Conservation (phyloP, 768 basidiomycete species). For the Hortiboletus campestris region DNA sequence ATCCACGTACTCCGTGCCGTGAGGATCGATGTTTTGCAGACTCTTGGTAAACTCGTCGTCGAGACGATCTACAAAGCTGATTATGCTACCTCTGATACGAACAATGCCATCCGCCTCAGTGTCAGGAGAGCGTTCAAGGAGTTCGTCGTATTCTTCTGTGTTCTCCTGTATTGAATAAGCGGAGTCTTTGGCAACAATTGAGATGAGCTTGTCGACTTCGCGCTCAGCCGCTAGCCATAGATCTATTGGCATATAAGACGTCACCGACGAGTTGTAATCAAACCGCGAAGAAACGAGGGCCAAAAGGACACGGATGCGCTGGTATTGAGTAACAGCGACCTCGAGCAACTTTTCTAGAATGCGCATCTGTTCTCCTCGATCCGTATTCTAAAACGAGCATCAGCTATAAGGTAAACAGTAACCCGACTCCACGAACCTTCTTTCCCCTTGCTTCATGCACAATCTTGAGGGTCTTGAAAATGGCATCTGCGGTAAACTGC, state of each 20-base stretch:
- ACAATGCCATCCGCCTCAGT: slow-evolving; percentile 72
- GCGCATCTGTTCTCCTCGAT: slow-evolving; percentile 90
- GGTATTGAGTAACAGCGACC: slow-evolving; percentile 85
- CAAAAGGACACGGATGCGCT: slow-evolving; percentile 90
- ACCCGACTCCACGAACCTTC: slow-evolving; percentile 61
- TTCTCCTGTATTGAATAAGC: slow-evolving; percentile 84
- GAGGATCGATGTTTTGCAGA: slow-evolving; percentile 96
- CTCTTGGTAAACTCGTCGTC: slow-evolving; percentile 99
- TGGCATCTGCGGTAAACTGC: slow-evolving; percentile 77
- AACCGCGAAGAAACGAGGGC: slow-evolving; percentile 93
- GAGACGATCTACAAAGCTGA: slow-evolving; percentile 92
- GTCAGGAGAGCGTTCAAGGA: slow-evolving; percentile 75
- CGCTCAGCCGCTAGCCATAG: slow-evolving; percentile 85
- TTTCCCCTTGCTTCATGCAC: slow-evolving; percentile 94
- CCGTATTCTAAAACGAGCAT: slow-evolving; percentile 71
- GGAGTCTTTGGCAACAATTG: slow-evolving; percentile 67
- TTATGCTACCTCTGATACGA: slow-evolving; percentile 90
- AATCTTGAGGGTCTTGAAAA: slow-evolving; percentile 89
- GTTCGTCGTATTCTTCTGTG: slow-evolving; percentile 90
- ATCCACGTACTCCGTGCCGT: slow-evolving; percentile 98
- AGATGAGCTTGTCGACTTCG: slow-evolving; percentile 86
- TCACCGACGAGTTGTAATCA: slow-evolving; percentile 89
- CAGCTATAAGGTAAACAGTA: slow-evolving; percentile 7
- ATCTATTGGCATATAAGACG: slow-evolving; percentile 88
- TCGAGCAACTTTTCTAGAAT: slow-evolving; percentile 85